phyloP scores from a whole-genome alignment of 1,139 yeast genomes.

The Diutina pseudorugosa region DNA sequence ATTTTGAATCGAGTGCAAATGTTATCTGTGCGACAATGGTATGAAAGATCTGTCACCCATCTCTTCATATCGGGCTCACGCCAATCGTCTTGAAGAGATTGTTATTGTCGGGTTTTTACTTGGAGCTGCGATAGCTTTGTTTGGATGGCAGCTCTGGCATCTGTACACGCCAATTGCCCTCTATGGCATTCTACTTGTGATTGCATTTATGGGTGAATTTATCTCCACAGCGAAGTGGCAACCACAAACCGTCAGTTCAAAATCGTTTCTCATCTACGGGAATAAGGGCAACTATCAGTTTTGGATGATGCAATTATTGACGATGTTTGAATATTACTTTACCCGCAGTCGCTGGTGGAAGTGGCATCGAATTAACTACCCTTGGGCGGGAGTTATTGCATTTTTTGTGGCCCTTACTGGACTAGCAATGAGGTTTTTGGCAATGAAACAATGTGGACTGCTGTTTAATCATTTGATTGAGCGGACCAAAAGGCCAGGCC shows the following conservation, averaged over 20 bases:
- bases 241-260: background rate
- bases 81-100: background rate
- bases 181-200: background rate
- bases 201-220: background rate
- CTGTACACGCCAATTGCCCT: background rate
- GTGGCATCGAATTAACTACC: background rate
- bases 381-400: background rate
- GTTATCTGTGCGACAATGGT: background rate
- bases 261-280: background rate
- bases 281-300: background rate
- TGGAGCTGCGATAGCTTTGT: background rate
- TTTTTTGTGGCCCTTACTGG: background rate
- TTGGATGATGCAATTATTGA: conserved; percentile 1
- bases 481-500: background rate
- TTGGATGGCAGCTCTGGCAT: background rate
- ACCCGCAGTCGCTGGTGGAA: background rate
- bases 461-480: conserved; percentile 1
- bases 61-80: background rate
- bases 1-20: too few species aligned
- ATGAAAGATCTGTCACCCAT: background rate
- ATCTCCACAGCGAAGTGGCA: background rate
- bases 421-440: background rate
- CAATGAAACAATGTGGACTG: conserved; percentile 1
- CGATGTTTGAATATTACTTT: background rate
- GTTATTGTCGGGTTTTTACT: background rate